Conservation (phyloP, 2,329 filamentous ascomycete species). For the Alternaria solani region DNA sequence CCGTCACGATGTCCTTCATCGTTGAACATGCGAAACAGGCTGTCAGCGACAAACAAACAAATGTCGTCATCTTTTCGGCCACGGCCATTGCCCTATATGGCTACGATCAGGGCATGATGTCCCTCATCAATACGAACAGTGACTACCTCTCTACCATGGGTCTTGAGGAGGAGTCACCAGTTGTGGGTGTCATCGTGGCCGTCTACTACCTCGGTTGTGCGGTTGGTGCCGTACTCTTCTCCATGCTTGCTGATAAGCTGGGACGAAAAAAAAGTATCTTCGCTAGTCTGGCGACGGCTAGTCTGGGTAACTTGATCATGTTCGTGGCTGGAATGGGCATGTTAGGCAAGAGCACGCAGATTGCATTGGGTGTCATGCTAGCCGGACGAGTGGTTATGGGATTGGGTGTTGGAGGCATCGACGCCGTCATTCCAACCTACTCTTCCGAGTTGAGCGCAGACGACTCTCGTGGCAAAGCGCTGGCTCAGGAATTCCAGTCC, state of each 20-base stretch:
- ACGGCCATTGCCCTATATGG: conserved; percentile 65
- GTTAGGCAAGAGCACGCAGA: conserved; percentile 27
- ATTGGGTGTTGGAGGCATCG: conserved; percentile 67
- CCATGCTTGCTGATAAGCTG: conserved; percentile 61
- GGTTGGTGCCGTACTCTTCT: conserved; percentile 65
- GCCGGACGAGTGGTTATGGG: conserved; percentile 63
- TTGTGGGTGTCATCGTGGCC: conserved; percentile 68
- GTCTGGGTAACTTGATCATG: conserved; percentile 67
- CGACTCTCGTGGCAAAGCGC: conserved; percentile 63
- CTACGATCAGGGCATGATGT: conserved; percentile 60
- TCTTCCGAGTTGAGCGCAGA: conserved; percentile 65
- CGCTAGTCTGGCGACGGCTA: conserved; percentile 61
- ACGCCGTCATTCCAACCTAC: conserved; percentile 68
- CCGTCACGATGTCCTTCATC: conserved; percentile 13
- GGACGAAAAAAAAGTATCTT: conserved; percentile 66
- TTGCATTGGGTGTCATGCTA: conserved; percentile 60
- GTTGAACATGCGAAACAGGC: conserved; percentile 17
- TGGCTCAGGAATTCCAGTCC: conserved; percentile 70
- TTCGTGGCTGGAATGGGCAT: conserved; percentile 64
- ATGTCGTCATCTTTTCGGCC: conserved; percentile 63
- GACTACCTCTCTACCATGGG: conserved; percentile 67
- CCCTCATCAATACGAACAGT: conserved; percentile 63
- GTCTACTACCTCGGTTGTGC: conserved; percentile 71
- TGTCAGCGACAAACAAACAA: conserved; percentile 51
- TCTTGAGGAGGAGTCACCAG: conserved; percentile 58